Conservation (phyloP, 768 basidiomycete species). For the Multifurca ochricompacta region DNA sequence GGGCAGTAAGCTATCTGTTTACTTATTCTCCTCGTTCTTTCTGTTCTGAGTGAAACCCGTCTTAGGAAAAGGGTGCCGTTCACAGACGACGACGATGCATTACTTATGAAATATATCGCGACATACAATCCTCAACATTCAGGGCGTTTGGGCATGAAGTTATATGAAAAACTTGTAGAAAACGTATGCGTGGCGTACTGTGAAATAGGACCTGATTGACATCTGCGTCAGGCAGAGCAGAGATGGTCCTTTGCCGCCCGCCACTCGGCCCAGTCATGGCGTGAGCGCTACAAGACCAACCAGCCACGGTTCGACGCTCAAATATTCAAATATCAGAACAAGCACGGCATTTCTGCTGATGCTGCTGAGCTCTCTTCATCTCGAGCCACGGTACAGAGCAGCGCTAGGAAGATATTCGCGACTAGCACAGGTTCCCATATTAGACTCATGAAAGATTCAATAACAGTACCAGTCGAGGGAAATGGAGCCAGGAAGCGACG, state of each 20-base stretch:
- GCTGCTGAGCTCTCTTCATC: not conserved
- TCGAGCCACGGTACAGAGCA: not conserved
- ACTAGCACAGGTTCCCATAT: not conserved
- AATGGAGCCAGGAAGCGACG: slow-evolving; percentile 4
- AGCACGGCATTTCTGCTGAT: slow-evolving; percentile 21
- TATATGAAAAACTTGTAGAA: slow-evolving; percentile 38
- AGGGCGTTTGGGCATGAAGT: slow-evolving; percentile 39
- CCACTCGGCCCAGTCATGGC: slow-evolving; percentile 59
- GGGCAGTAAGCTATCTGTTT: not conserved
- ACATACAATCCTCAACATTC: slow-evolving; percentile 33
- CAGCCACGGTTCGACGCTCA: slow-evolving; percentile 32
- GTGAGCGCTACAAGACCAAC: slow-evolving; percentile 49
- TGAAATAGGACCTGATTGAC: not conserved
- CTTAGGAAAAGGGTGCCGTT: slow-evolving; percentile 22
- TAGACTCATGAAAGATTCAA: not conserved
- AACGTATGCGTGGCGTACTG: slow-evolving; percentile 35
- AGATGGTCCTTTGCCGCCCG: slow-evolving; percentile 45
- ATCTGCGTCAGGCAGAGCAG: slow-evolving; percentile 27
- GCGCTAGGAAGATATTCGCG: not conserved
- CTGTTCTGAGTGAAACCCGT: not conserved
- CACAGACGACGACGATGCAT: slow-evolving; percentile 34
- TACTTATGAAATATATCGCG: slow-evolving; percentile 43
- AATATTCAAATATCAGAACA: slow-evolving; percentile 36
- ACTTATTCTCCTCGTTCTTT: not conserved
- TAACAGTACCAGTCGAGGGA: not conserved